Evolutionary conservation across 2,329 filamentous ascomycete species (phyloP), one percentile per base, ranked within the genome.

Genomic region (Rhytidhysteron rufulum): DNA sequence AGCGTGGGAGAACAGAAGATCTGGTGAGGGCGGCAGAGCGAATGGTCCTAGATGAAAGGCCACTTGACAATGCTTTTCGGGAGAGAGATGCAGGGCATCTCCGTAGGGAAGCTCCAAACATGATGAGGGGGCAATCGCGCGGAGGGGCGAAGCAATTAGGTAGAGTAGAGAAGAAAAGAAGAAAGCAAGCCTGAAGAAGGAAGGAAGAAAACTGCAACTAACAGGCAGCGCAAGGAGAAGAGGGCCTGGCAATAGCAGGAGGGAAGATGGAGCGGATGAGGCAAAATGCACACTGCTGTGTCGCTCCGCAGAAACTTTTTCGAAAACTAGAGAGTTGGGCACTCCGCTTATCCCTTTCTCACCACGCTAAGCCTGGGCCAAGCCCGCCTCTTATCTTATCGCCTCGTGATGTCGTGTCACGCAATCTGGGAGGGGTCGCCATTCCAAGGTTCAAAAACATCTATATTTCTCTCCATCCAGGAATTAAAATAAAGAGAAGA

Each of bases 61-160:
- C 50, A 7, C 50, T 41, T 38, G 54, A 45, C 13, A 56, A 50
- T 16, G 63, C 39, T 40, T 48, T 55, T 47, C 60, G 57, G 40
- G 63, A 55, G 37, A 69, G 51, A 30, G 57, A 59, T 45, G 61
- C 57, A 45, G 65, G 56, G 45, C 63, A 67, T 65, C 60, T 66
- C 59, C 65, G 58, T 38, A 67, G 44, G n/a, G n/a, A n/a, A 47
- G 64, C 62, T 47, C 52, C 55, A 42, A 66, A 59, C 65, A 85
- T 19, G 72, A 63, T 58, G 50, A 39, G 37, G 41, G 44, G 31
- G 42, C 41, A 43, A 37, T 34, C 24, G 40, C 34, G 17, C 17
- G 41, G 25, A 39, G 15, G 34, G 34, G 15, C 15, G 37, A 41
- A 27, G 44, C 46, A 47, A 51, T 44, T 48, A 48, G 27, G 45